Evolutionary conservation across 371 early-diverging fungal genomes (phyloP).

Genomic region (Mortierella sp.): DNA sequence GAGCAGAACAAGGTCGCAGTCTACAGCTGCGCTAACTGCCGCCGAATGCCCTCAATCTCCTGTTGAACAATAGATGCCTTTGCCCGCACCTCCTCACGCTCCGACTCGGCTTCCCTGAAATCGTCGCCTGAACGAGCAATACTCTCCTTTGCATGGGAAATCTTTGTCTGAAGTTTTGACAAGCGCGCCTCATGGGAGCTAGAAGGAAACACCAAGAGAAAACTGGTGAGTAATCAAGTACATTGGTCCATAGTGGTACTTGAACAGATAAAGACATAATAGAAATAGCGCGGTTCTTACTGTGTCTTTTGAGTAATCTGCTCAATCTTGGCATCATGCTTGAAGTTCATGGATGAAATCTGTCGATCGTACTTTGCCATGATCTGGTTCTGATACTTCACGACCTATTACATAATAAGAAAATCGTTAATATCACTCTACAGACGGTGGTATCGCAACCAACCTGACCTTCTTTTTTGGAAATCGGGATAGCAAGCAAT

Average conservation of each 20-base stretch:
- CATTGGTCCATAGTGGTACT: background rate
- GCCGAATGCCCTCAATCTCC: slow-evolving; percentile 26
- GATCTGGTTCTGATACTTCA: slow-evolving; percentile 20
- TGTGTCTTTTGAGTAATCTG: slow-evolving; percentile 12
- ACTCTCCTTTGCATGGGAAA: slow-evolving; percentile 7
- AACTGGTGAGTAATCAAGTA: background rate
- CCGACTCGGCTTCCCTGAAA: slow-evolving; percentile 13
- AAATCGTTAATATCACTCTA: background rate
- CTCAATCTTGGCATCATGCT: slow-evolving; percentile 13
- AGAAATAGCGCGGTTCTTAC: background rate
- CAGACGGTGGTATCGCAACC: background rate
- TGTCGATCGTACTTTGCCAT: slow-evolving; percentile 19
- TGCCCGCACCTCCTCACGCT: slow-evolving; percentile 7
- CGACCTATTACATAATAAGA: slow-evolving; percentile 2
- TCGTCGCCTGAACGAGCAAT: slow-evolving; percentile 18
- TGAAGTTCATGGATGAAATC: background rate
- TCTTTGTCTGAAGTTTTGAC: slow-evolving; percentile 5
- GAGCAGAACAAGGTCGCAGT: background rate
- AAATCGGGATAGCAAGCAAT: background rate
- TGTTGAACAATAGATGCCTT: background rate
- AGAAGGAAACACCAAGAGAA: background rate
- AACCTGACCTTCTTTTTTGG: too few relatives aligned
- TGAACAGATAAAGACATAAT: too few relatives aligned
- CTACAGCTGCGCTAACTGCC: slow-evolving; percentile 14
- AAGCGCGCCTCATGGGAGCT: slow-evolving; percentile 23